phyloP scores from a whole-genome alignment of 2,329 filamentous ascomycete genomes.

The Talaromyces sp. region DNA sequence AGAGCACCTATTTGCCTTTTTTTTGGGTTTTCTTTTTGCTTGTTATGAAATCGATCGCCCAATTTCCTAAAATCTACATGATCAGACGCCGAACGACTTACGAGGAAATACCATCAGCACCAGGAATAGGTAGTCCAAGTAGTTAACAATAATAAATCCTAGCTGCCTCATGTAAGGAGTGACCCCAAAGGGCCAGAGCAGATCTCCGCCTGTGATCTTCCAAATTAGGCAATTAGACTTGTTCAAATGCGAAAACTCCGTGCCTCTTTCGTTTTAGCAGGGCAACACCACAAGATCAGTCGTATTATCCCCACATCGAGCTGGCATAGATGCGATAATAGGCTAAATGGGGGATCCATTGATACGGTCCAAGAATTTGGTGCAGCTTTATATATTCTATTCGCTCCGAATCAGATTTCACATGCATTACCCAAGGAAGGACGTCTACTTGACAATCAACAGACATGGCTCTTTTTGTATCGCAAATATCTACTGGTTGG shows the following conservation, averaged over 20 bases:
- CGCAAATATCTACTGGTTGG: constrained; percentile 24
- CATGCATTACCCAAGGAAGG: background rate
- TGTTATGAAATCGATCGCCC: too few species aligned
- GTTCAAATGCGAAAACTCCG: background rate
- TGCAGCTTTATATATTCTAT: background rate
- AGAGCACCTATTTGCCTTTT: too few species aligned
- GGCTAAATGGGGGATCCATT: background rate
- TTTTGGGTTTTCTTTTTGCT: too few species aligned
- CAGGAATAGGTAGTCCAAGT: too few species aligned
- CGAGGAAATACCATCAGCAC: too few species aligned
- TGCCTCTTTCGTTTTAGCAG: constrained; percentile 4
- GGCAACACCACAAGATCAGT: background rate
- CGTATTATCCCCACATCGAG: background rate
- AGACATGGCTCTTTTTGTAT: constrained; percentile 6
- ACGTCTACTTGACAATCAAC: background rate
- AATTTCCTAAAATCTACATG: too few species aligned
- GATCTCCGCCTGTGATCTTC: constrained; percentile 1
- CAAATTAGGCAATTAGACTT: background rate
- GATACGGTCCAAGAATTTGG: background rate
- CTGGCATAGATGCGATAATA: background rate
- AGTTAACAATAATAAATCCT: too few species aligned
- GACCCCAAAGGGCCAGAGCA: background rate
- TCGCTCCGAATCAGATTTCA: background rate
- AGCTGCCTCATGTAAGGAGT: too few species aligned
- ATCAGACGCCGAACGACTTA: too few species aligned